These are phyloP conservation scores for Nitzschia sp. DNA, from an alignment of 108 stramenopile species.

Conservation along the genomic window DNA sequence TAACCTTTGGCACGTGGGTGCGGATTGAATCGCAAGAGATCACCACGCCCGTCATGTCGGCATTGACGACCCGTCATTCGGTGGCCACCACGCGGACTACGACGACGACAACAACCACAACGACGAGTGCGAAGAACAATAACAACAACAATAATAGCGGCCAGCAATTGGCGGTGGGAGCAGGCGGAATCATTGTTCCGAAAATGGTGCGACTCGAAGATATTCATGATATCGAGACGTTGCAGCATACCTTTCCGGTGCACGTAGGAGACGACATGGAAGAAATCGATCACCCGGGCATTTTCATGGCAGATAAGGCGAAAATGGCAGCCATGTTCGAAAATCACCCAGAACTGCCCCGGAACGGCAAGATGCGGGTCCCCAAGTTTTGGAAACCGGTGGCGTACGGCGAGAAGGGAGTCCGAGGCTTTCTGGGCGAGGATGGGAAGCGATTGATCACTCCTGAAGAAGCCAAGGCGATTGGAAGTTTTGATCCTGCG, in stretches of 20 bases:
- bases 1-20: constrained; percentile 17
- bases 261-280: constrained; percentile 42
- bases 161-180: background rate
- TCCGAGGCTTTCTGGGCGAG: constrained; percentile 74
- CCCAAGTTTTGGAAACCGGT: constrained; percentile 45
- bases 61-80: background rate
- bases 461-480: constrained; percentile 51
- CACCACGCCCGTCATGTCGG: background rate
- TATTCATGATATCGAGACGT: constrained; percentile 22
- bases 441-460: constrained; percentile 71
- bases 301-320: constrained; percentile 24
- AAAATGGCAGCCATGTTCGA: constrained; percentile 4
- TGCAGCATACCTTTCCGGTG: constrained; percentile 52
- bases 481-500: constrained; percentile 49
- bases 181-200: background rate
- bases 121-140: constrained; percentile 3
- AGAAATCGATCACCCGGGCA: constrained; percentile 49
- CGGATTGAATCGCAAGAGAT: constrained; percentile 20
- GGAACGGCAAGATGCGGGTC: constrained; percentile 34
- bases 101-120: background rate
- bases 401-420: constrained; percentile 42
- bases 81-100: background rate
- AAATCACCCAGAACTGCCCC: constrained; percentile 18
- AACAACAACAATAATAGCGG: background rate
- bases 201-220: constrained; percentile 1